Conservation (phyloP, 2,329 filamentous ascomycete species). For the Neonectria sp. region DNA sequence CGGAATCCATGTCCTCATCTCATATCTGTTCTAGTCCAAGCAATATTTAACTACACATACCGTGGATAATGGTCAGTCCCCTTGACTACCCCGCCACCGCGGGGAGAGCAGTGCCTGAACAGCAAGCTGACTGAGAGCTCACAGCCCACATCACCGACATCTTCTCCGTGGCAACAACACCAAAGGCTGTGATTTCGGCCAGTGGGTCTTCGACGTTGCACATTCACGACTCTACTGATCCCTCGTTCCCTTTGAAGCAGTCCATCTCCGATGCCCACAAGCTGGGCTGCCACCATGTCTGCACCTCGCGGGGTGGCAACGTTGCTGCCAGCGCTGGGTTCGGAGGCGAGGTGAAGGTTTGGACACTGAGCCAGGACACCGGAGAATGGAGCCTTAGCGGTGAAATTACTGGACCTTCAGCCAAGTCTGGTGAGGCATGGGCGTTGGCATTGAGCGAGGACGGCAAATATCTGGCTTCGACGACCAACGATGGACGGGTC, state of each 20-base stretch:
- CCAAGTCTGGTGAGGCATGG: slow-evolving; percentile 84
- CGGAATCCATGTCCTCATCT: slow-evolving; percentile 12
- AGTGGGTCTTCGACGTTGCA: slow-evolving; percentile 88
- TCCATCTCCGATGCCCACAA: slow-evolving; percentile 85
- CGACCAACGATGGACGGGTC: slow-evolving; percentile 88
- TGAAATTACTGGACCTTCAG: slow-evolving; percentile 60
- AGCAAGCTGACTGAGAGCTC: slow-evolving; percentile 36
- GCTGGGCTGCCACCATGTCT: slow-evolving; percentile 92
- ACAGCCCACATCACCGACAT: slow-evolving; percentile 88
- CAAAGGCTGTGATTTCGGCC: slow-evolving; percentile 82
- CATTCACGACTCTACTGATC: slow-evolving; percentile 80
- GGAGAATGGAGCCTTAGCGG: slow-evolving; percentile 64
- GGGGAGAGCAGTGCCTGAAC: slow-evolving; percentile 31
- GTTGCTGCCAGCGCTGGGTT: slow-evolving; percentile 90
- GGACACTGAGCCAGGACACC: slow-evolving; percentile 73
- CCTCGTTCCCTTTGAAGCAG: slow-evolving; percentile 84
- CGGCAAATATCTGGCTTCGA: slow-evolving; percentile 87
- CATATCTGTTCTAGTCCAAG: slow-evolving; percentile 78
- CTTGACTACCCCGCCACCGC: slow-evolving; percentile 49
- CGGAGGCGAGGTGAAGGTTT: slow-evolving; percentile 88
- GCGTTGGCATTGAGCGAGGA: slow-evolving; percentile 88
- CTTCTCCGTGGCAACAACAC: slow-evolving; percentile 85
- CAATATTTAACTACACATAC: slow-evolving; percentile 97
- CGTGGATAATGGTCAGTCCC: slow-evolving; percentile 81
- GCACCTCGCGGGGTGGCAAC: slow-evolving; percentile 77